A percentile compares a stretch with the other conserved stretches of the same genome.
Evolutionary conservation across 306 rosid genomes (phyloP).

Genomic region (Dryas drummondii): DNA sequence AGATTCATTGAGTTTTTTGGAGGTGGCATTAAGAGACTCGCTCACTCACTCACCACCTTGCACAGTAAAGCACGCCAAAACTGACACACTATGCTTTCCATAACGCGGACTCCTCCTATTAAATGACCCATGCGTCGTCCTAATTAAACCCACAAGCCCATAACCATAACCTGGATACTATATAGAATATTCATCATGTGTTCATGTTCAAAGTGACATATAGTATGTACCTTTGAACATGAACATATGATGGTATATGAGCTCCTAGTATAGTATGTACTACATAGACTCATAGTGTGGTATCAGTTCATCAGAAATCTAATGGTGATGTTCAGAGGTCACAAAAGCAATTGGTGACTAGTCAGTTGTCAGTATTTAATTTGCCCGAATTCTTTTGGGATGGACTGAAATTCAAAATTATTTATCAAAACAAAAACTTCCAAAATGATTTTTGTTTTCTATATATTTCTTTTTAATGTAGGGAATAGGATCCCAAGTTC

Average conservation of each 20-base stretch:
- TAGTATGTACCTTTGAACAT: too few relatives aligned
- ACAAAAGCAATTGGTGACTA: neutral
- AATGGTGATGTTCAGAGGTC: neutral
- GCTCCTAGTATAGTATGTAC: too few relatives aligned
- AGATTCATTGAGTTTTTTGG: conserved; percentile 37
- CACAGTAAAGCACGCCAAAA: conserved; percentile 69
- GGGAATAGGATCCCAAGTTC: too few relatives aligned
- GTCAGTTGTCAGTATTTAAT: neutral
- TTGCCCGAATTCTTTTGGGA: neutral
- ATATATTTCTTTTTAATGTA: too few relatives aligned
- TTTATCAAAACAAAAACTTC: too few relatives aligned
- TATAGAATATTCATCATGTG: neutral
- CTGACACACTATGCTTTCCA: conserved; percentile 61
- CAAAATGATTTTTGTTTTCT: too few relatives aligned
- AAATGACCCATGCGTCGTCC: conserved; percentile 29
- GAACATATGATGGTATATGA: too few relatives aligned
- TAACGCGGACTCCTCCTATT: conserved; percentile 34
- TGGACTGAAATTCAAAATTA: neutral
- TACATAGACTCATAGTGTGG: too few relatives aligned
- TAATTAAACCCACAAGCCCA: conserved; percentile 10
- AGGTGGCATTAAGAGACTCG: conserved; percentile 29
- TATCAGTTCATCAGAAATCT: too few relatives aligned
- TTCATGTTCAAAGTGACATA: neutral
- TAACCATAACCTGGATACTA: conserved; percentile 11
- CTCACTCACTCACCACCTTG: conserved; percentile 34